Evolutionary conservation across 768 basidiomycete genomes (phyloP).

Genomic region (Mycena vitilis): DNA sequence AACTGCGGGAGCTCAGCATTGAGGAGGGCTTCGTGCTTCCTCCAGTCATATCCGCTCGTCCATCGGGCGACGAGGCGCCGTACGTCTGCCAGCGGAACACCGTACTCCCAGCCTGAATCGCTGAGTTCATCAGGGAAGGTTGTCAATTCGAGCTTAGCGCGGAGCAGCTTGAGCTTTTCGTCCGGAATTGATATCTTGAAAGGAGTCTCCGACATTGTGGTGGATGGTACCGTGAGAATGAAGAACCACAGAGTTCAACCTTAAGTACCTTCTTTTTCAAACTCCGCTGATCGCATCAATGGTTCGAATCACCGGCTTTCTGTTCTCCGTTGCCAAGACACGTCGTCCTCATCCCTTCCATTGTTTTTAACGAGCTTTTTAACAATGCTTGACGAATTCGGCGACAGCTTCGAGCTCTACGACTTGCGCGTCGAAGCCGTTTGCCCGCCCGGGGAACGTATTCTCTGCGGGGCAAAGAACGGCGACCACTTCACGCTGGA

Average conservation of each 20-base stretch:
- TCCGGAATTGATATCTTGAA: constrained; percentile 16
- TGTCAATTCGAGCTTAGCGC: constrained; percentile 9
- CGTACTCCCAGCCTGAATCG: constrained; percentile 49
- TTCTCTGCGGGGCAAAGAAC: constrained; percentile 72
- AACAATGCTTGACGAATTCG: not conserved
- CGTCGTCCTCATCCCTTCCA: no score
- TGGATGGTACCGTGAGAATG: not conserved
- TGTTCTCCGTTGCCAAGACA: no score
- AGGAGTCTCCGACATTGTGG: constrained; percentile 4
- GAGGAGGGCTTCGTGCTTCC: constrained; percentile 58
- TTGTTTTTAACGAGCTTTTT: no score
- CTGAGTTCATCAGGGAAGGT: constrained; percentile 20
- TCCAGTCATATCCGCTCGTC: constrained; percentile 68
- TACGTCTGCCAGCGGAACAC: constrained; percentile 61
- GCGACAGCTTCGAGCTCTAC: constrained; percentile 68
- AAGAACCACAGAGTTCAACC: not conserved
- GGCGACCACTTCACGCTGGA: constrained; percentile 73
- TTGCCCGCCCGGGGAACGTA: constrained; percentile 66
- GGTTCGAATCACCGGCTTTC: not conserved
- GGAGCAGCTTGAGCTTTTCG: not conserved
- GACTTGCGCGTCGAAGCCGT: constrained; percentile 74
- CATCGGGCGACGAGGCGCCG: constrained; percentile 60
- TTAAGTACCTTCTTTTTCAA: not conserved
- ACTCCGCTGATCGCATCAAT: not conserved
- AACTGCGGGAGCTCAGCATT: constrained; percentile 67